Conservation (phyloP, 768 basidiomycete species). For the Lactarius evosmus region DNA sequence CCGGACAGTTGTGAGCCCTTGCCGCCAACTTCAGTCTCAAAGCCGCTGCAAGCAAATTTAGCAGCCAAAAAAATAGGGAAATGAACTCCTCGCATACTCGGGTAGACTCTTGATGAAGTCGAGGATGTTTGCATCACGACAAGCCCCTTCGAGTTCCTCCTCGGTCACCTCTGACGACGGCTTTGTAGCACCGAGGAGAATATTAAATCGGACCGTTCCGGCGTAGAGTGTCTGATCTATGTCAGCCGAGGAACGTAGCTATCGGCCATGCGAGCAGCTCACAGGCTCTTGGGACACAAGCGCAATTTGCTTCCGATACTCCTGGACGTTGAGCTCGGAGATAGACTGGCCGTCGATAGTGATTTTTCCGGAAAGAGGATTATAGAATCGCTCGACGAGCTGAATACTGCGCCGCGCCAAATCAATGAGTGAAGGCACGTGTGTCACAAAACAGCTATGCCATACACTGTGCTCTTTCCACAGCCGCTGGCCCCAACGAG, state of each 20-base stretch:
- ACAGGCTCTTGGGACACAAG: slow-evolving; percentile 88
- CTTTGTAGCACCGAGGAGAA: slow-evolving; percentile 77
- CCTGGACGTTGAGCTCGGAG: slow-evolving; percentile 71
- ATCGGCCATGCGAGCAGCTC: slow-evolving; percentile 23
- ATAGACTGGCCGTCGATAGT: slow-evolving; percentile 66
- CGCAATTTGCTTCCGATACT: slow-evolving; percentile 81
- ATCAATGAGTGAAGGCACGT: background rate
- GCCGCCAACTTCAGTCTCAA: slow-evolving; percentile 89
- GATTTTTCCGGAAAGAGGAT: slow-evolving; percentile 64
- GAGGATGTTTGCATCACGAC: slow-evolving; percentile 80
- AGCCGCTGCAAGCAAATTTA: slow-evolving; percentile 51
- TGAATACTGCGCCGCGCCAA: slow-evolving; percentile 52
- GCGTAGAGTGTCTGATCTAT: slow-evolving; percentile 63
- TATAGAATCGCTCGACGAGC: slow-evolving; percentile 76
- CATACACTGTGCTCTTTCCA: slow-evolving; percentile 76
- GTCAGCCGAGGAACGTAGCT: background rate
- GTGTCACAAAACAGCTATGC: slow-evolving; percentile 10
- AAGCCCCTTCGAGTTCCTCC: slow-evolving; percentile 82
- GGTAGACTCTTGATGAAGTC: slow-evolving; percentile 85
- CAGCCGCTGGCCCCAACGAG: slow-evolving; percentile 76
- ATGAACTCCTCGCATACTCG: slow-evolving; percentile 44
- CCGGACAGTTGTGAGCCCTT: slow-evolving; percentile 89
- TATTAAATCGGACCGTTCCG: slow-evolving; percentile 83
- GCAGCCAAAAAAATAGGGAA: slow-evolving; percentile 8
- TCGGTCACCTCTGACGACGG: slow-evolving; percentile 73